These are phyloP conservation scores for Rhynchospora pubera DNA, from an alignment of 176 grass and related monocot species.

Conservation along the genomic window DNA sequence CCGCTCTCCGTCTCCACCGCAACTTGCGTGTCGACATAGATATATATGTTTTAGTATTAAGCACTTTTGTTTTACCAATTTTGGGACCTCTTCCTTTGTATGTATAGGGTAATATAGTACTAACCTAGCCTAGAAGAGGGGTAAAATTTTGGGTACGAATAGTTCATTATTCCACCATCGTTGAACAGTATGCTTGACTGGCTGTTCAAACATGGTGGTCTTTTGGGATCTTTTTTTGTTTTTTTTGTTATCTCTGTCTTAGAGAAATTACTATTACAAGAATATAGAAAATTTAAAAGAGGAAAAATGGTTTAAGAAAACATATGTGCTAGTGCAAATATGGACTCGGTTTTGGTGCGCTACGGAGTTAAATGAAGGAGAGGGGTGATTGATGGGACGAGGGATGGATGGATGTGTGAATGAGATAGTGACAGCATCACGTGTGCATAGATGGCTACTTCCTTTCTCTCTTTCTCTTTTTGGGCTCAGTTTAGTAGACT, in stretches of 20 bases:
- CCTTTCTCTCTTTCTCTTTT: not conserved
- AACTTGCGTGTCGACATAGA: slow-evolving; percentile 19
- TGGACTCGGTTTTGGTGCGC: slow-evolving; percentile 10
- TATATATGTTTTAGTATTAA: not conserved
- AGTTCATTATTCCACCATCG: slow-evolving; percentile 17
- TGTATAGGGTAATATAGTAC: not conserved
- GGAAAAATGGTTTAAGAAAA: not conserved
- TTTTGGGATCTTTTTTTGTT: not conserved
- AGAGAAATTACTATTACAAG: not conserved
- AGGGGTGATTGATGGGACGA: slow-evolving; percentile 14
- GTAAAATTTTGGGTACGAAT: not conserved
- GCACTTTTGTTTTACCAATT: not conserved
- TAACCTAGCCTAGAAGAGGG: not conserved
- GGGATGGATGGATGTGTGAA: slow-evolving; percentile 13
- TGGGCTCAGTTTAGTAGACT: not conserved
- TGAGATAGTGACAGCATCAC: slow-evolving; percentile 17
- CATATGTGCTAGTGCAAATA: not conserved
- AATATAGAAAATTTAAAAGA: not conserved
- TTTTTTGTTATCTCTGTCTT: not conserved
- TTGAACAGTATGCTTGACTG: slow-evolving; percentile 22
- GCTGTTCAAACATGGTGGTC: slow-evolving; percentile 23
- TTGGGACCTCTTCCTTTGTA: not conserved
- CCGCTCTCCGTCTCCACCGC: slow-evolving; percentile 24
- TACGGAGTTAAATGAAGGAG: not conserved
- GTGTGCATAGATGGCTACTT: slow-evolving; percentile 15